Conservation (phyloP, 169 alveolate genomes). For the Fabrea salina region DNA sequence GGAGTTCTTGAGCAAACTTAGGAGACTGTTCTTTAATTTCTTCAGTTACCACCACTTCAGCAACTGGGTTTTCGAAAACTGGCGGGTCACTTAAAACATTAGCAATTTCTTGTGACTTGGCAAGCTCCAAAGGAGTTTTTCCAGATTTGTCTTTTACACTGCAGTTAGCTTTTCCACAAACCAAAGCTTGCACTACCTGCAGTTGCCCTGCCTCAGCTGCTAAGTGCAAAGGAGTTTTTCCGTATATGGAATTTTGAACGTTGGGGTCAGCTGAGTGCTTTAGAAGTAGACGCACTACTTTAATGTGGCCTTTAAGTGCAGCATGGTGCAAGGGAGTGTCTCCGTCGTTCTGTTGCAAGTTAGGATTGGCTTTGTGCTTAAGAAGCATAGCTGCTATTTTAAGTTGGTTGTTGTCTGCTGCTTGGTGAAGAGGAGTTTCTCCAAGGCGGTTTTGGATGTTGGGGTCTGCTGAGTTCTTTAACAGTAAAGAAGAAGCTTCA, state of each 20-base stretch:
- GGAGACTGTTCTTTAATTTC: not conserved
- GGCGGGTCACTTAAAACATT: conserved; percentile 1
- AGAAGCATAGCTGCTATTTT: conserved; percentile 33
- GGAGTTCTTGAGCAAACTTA: not conserved
- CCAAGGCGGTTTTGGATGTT: conserved; percentile 45
- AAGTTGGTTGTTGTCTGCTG: conserved; percentile 36
- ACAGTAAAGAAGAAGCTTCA: conserved; percentile 41
- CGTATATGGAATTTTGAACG: not conserved
- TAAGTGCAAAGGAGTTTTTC: not conserved
- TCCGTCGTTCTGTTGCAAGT: conserved; percentile 31
- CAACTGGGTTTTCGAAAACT: not conserved
- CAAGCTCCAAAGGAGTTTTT: not conserved
- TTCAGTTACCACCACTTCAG: not conserved
- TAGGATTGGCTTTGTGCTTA: conserved; percentile 44
- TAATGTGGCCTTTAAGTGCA: not conserved
- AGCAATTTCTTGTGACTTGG: not conserved
- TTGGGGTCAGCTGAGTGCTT: not conserved
- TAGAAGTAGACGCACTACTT: not conserved
- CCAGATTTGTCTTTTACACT: not conserved
- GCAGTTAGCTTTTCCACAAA: not conserved
- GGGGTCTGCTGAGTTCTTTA: conserved; percentile 36
- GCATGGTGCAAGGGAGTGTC: conserved; percentile 35
- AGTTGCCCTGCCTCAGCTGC: not conserved
- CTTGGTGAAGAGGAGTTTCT: conserved; percentile 48
- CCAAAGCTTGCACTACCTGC: not conserved